These are phyloP conservation scores for Diplodia intermedia DNA, from an alignment of 2,329 filamentous ascomycete genomes.

Conservation along the genomic window DNA sequence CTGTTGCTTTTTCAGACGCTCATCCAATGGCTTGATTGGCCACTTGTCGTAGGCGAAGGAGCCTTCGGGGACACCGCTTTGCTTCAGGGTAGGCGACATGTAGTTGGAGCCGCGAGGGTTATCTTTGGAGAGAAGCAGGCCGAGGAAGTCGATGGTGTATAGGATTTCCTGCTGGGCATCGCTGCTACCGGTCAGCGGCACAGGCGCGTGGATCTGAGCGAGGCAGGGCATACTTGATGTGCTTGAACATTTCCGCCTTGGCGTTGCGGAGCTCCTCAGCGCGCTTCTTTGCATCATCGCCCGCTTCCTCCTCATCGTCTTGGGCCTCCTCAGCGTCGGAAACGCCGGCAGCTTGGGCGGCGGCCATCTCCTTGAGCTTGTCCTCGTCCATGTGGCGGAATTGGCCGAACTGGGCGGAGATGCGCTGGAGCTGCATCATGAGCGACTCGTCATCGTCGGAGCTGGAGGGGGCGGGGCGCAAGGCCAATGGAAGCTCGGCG, in stretches of 20 bases:
- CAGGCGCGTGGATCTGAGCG: neutral
- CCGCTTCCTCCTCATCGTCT: constrained; percentile 53
- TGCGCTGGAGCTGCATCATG: constrained; percentile 77
- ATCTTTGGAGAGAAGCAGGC: constrained; percentile 82
- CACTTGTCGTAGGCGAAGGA: constrained; percentile 72
- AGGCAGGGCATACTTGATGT: constrained; percentile 46
- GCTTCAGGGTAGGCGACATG: constrained; percentile 73
- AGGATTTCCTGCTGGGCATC: constrained; percentile 66
- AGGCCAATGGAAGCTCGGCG: constrained; percentile 56
- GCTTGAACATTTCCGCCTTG: constrained; percentile 51
- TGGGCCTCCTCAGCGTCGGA: constrained; percentile 54
- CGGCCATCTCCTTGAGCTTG: constrained; percentile 72
- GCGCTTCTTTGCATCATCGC: constrained; percentile 46
- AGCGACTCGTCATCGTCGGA: constrained; percentile 64
- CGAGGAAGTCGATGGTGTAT: constrained; percentile 80
- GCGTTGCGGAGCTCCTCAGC: constrained; percentile 50
- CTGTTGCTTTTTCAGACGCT: constrained; percentile 45
- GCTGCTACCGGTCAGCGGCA: constrained; percentile 34
- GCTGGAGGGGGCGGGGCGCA: constrained; percentile 65
- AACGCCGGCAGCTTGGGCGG: constrained; percentile 50
- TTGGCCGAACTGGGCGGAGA: constrained; percentile 78
- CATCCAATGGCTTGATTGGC: constrained; percentile 51
- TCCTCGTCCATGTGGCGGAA: constrained; percentile 82
- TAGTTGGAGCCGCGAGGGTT: constrained; percentile 74
- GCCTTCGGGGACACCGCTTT: constrained; percentile 71